Conservation (phyloP, 192 early-diverging fungal genomes). For the Podila epicladia region DNA sequence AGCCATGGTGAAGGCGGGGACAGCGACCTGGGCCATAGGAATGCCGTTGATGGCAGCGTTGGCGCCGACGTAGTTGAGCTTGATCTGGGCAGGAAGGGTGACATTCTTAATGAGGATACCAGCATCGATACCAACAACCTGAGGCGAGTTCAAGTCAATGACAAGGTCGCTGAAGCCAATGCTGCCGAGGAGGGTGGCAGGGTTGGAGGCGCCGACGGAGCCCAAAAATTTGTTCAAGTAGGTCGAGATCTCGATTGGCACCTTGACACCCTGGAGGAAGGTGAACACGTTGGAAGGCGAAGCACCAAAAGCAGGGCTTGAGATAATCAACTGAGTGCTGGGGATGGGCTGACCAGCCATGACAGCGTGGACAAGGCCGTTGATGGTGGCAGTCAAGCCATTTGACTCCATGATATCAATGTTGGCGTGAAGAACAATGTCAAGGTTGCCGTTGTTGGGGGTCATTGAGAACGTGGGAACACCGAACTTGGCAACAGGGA, state of each 20-base stretch:
- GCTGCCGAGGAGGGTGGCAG: conserved; percentile 15
- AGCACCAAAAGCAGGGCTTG: conserved; percentile 3
- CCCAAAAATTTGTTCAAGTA: conserved; percentile 15
- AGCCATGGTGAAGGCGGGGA: conserved; percentile 25
- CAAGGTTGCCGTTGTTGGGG: background rate
- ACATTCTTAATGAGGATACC: conserved; percentile 34
- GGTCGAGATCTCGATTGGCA: background rate
- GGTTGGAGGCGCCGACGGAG: conserved; percentile 1
- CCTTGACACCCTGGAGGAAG: conserved; percentile 6
- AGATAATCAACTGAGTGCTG: conserved; percentile 3
- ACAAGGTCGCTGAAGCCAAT: conserved; percentile 16
- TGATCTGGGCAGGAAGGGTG: conserved; percentile 37
- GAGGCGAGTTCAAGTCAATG: conserved; percentile 40
- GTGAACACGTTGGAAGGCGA: conserved; percentile 10
- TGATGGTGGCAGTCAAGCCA: conserved; percentile 5
- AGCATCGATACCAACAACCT: conserved; percentile 33
- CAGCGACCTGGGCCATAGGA: conserved; percentile 18
- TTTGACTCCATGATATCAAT: conserved; percentile 1
- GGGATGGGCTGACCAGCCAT: conserved; percentile 4
- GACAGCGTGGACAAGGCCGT: background rate
- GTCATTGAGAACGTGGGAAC: conserved; percentile 3
- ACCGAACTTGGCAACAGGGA: conserved; percentile 9
- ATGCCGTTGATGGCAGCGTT: conserved; percentile 22
- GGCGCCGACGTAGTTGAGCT: conserved; percentile 41
- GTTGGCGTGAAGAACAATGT: conserved; percentile 6